Base-by-base conservation (phyloP, 2,329 filamentous ascomycete genomes). In the Claviceps monticola region DNA sequence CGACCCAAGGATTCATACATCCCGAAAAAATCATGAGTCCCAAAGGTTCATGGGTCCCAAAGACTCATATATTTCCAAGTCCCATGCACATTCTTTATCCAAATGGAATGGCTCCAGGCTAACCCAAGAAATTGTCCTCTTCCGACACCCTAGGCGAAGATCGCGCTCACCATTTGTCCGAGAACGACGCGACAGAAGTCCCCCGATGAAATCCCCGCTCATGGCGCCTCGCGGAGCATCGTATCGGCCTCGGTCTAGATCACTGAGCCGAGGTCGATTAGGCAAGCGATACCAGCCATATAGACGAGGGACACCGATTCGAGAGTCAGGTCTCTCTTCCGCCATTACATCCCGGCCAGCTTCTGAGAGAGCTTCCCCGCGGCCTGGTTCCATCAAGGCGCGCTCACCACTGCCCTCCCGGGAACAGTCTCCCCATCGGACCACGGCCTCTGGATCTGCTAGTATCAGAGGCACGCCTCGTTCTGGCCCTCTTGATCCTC, bases 241-340 rank as follows among this genome's bases (percentile, higher is more conserved):
- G 2, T 80, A 76, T 56, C 70, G 77, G 51, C 74, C 70, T n/a
- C 72, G 75, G 37, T 78, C 76, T 43, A 71, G 75, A 44, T 76
- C 71, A 46, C 68, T 34, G 14, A 53, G 51, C 48, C 51, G 70
- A 14, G 72, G 72, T 48, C 72, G 76, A 44, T 71, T 74, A 45
- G 74, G 64, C 38, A 68, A 72, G 49, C 60, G 68, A 57, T 70
- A 68, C 62, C 70, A 65, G 21, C 64, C 70, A 3, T 71, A 68
- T 55, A 67, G 75, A 58, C 72, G 75, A 39, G 66, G 67, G 16
- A 75, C 75, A 6, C 75, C 73, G 4, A 67, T 68, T 14, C 69
- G 73, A 51, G 74, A 78, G 39, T 73, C 74, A 6, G 69, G 67
- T 23, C 68, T 74, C 21, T 71, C 74, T 16, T 77, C 76, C 4